Base-by-base conservation (phyloP, 768 basidiomycete genomes). In the Peribolospora baueri region DNA sequence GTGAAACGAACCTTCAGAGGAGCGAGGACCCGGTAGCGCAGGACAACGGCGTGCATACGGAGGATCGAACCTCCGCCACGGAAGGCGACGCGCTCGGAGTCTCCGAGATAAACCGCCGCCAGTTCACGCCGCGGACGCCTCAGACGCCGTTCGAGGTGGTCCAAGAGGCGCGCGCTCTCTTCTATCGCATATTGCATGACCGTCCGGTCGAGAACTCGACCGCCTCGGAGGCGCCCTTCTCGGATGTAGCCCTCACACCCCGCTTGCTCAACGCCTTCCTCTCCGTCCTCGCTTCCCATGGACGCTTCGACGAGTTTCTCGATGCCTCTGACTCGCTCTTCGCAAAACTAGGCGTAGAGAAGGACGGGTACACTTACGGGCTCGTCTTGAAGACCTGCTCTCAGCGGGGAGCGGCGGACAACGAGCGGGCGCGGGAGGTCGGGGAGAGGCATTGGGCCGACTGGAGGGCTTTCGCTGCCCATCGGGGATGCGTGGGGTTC, bases 211-310 rank as follows among this genome's bases (percentile, higher is more conserved):
- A 51, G 9, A 49, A 56, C 36, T 57, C 48, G 4, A 53, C 59
- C 9, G 25, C 25, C 25, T 25, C 25, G 25, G 14, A 46, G 46
- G 14, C 10, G 46, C 73, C 71, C 55, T 86, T 91, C 66, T 64
- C 65, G 5, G 60, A 71, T 54, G 82, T 88, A 42, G 50, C 65
- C 5, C 62, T 81, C 52, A 76, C 77, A 0, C 61, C 83, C 0
- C 71, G 74, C 2, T 73, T 93, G 5, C 61, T 88, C 59, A 84
- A 81, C 60, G 76, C 86, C 3, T 95, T 84, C 63, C 69, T 93
- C 51, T 76, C 81, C 9, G 81, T 88, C 0, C 75, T 79, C 64
- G 81, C 81, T 61, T 65, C 67, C 3, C 80, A 81, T 59, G 67
- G 72, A 4, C 63, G 67, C 0, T 67, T 88, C 46, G 71, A 75